Base-by-base conservation (phyloP, 352 stramenopile species). In the Phytophthora quininea region DNA sequence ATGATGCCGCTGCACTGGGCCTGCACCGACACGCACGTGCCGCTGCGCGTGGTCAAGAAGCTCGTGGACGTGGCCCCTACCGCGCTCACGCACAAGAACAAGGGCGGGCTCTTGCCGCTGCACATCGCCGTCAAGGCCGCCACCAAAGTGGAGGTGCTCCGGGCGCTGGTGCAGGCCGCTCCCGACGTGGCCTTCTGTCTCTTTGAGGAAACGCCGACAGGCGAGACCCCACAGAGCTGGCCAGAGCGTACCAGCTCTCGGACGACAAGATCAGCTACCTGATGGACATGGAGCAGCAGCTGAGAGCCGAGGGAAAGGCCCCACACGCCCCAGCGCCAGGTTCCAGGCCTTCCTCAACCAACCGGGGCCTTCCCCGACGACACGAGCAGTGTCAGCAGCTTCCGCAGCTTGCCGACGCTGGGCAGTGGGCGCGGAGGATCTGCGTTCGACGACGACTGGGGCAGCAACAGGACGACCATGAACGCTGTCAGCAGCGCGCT, bases 1-100 rank as follows among this genome's bases (percentile, higher is more conserved):
- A 95, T 95, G 88, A 87, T 90, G 72, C 82, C 86, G 54, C 73
- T 95, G 54, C 88, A 95, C 71, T 95, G 88, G 88, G 79, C 84
- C 43, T 95, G 88, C 71, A 94, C 86, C 0, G 88, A 90, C 51
- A 80, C 74, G 35, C 73, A 85, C 59, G 86, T 93, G 46, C 79
- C 86, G 40, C 65, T 87, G 58, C 83, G 78, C 15, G 77, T 89
- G 29, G 73, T 94, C 31, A 80, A 88, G 46, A 84, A 88, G 49
- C 69, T 95, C 7, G 69, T 90, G 29, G 84, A 91, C 54, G 78
- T 85, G 46, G 81, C 77, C 35, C 82, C 86, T n/a, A 55, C 58
- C 6, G 84, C 85, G 4, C 57, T 85, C 1, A 69, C 70, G 51
- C 79, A 84, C 53, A 87, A 86, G 56, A 95, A 95, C 74, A 92